Percentiles rank a stretch among this genome's conserved stretches.
Evolutionary conservation across 306 rosid genomes (phyloP).

Genomic region (Trifolium pratense): DNA sequence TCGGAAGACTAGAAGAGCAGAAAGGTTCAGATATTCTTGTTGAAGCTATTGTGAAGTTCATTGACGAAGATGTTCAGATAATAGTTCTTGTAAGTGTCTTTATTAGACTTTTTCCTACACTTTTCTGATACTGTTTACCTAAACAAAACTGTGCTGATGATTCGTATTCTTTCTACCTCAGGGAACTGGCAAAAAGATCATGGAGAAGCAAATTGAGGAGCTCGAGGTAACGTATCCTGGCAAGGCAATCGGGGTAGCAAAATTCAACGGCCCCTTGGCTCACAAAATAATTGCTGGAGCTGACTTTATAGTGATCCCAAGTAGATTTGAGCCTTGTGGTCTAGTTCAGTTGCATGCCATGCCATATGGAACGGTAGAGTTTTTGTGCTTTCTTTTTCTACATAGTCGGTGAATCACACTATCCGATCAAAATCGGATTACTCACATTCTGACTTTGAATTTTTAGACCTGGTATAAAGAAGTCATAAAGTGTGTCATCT

Average conservation of each 20-base stretch:
- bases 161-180: conserved; percentile 28
- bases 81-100: conserved; percentile 71
- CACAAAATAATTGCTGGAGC: conserved; percentile 81
- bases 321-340: conserved; percentile 93
- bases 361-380: conserved; percentile 78
- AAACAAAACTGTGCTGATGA: conserved; percentile 26
- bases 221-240: conserved; percentile 61
- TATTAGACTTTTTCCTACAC: background rate
- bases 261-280: conserved; percentile 71
- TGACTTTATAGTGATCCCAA: conserved; percentile 70
- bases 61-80: conserved; percentile 70
- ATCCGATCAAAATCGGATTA: background rate
- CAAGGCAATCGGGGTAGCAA: conserved; percentile 66
- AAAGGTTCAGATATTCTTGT: conserved; percentile 94
- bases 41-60: conserved; percentile 72
- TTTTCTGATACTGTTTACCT: conserved; percentile 12
- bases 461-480: background rate
- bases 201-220: conserved; percentile 71
- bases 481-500: background rate
- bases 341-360: conserved; percentile 84
- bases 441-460: background rate
- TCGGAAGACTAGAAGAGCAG: conserved; percentile 98
- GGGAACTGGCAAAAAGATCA: conserved; percentile 80
- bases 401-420: background rate
- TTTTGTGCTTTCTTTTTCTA: background rate